Conservation (phyloP, 306 rosid genomes). For the Gleditsia sinensis region DNA sequence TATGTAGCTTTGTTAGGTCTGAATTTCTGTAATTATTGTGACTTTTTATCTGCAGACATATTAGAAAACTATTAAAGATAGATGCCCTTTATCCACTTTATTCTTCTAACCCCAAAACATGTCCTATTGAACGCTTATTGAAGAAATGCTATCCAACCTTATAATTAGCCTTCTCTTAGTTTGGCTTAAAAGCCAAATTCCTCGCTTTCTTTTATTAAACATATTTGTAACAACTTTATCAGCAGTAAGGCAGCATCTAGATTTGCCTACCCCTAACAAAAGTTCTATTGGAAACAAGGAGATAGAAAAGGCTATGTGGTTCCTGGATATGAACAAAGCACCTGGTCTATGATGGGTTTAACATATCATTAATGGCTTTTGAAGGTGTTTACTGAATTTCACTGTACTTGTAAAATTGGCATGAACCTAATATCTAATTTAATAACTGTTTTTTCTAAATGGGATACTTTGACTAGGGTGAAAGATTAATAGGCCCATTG, state of each 20-base stretch:
- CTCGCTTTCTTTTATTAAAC: too few species aligned
- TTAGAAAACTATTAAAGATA: neutral
- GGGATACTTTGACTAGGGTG: neutral
- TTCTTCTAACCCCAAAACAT: neutral
- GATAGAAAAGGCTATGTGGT: neutral
- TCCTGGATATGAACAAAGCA: neutral
- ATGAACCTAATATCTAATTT: neutral
- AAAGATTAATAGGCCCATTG: neutral
- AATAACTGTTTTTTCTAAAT: neutral
- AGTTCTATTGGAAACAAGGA: too few species aligned
- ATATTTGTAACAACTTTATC: too few species aligned
- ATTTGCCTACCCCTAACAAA: too few species aligned
- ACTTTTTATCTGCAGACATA: neutral
- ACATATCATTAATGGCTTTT: neutral
- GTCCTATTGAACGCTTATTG: neutral
- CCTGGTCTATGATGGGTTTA: neutral
- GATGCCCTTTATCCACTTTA: neutral
- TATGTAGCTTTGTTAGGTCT: conserved; percentile 35
- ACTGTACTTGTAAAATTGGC: too few species aligned
- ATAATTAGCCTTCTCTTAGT: neutral
- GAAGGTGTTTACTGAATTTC: neutral
- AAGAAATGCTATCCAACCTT: neutral
- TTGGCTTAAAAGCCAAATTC: neutral
- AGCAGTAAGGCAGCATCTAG: neutral
- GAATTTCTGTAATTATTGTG: neutral